Evolutionary conservation across 1,284 basidiomycete species (phyloP).

Genomic region (Ustilago crameri): DNA sequence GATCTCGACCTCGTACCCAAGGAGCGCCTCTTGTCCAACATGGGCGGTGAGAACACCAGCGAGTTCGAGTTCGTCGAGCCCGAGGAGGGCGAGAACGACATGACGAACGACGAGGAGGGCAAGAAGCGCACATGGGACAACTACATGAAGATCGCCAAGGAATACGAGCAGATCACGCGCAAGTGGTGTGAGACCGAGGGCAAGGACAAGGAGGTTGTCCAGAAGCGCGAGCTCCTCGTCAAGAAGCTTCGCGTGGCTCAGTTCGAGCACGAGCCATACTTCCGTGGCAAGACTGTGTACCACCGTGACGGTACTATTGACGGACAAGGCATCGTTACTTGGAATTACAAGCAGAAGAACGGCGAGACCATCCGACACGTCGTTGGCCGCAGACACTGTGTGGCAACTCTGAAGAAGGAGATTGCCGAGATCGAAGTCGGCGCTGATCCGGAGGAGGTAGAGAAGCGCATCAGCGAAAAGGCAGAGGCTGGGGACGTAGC

Average conservation of each 20-base stretch:
- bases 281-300: constrained; percentile 63
- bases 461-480: constrained; percentile 26
- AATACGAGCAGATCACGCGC: constrained; percentile 65
- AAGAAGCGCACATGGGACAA: constrained; percentile 57
- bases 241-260: constrained; percentile 67
- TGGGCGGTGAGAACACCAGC: constrained; percentile 52
- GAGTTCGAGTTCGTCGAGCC: constrained; percentile 56
- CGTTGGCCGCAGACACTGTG: constrained; percentile 55
- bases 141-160: constrained; percentile 59
- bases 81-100: constrained; percentile 65
- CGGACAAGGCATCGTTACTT: constrained; percentile 63
- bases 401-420: constrained; percentile 53
- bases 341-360: constrained; percentile 64
- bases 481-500: constrained; percentile 20
- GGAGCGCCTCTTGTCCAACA: constrained; percentile 49
- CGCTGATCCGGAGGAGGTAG: constrained; percentile 20
- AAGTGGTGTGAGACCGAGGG: constrained; percentile 62
- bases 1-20: constrained; percentile 62
- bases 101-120: constrained; percentile 57
- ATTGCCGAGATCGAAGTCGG: constrained; percentile 57
- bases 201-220: constrained; percentile 32
- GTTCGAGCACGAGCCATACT: constrained; percentile 66
- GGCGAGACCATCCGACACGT: constrained; percentile 58
- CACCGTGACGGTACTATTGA: constrained; percentile 67
- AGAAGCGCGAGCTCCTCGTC: constrained; percentile 63